phyloP scores from a whole-genome alignment of 169 alveolate species.

The Cryptosporidium bovis region DNA sequence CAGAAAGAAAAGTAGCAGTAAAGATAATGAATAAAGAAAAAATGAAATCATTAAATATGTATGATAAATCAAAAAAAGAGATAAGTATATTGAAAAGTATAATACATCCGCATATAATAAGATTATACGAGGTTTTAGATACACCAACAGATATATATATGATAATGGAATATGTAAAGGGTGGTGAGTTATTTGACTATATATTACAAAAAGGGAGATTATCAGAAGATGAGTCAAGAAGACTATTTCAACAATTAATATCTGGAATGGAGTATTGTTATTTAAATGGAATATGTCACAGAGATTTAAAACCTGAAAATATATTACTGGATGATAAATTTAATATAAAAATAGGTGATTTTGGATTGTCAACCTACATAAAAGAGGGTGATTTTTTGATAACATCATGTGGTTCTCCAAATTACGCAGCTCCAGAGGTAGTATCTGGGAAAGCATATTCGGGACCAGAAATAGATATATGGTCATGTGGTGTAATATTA shows the following conservation, averaged over 20 bases:
- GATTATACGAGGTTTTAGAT: slow-evolving; percentile 87
- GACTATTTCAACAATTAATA: slow-evolving; percentile 90
- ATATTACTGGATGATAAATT: slow-evolving; percentile 87
- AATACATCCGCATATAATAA: slow-evolving; percentile 87
- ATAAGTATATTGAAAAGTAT: slow-evolving; percentile 85
- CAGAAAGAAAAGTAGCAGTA: slow-evolving; percentile 87
- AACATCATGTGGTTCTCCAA: slow-evolving; percentile 95
- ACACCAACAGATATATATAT: slow-evolving; percentile 87
- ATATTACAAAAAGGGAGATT: slow-evolving; percentile 85
- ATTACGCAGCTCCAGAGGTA: slow-evolving; percentile 95
- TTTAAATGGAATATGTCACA: slow-evolving; percentile 83
- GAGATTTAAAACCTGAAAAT: slow-evolving; percentile 93
- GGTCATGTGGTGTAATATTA: slow-evolving; percentile 97
- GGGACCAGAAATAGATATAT: slow-evolving; percentile 95
- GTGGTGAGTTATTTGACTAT: slow-evolving; percentile 92
- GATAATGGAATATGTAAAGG: slow-evolving; percentile 86
- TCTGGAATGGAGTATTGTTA: slow-evolving; percentile 92
- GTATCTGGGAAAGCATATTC: slow-evolving; percentile 88
- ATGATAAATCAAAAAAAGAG: slow-evolving; percentile 90
- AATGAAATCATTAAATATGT: slow-evolving; percentile 87
- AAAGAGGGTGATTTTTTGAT: slow-evolving; percentile 84
- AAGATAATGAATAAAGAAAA: slow-evolving; percentile 90
- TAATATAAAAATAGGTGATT: slow-evolving; percentile 93
- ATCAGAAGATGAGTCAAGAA: slow-evolving; percentile 83
- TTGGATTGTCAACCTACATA: slow-evolving; percentile 93